A percentile compares a stretch with the other conserved stretches of the same genome.
Conservation (phyloP, 305 asterid species). For the Fraxinus albicans region DNA sequence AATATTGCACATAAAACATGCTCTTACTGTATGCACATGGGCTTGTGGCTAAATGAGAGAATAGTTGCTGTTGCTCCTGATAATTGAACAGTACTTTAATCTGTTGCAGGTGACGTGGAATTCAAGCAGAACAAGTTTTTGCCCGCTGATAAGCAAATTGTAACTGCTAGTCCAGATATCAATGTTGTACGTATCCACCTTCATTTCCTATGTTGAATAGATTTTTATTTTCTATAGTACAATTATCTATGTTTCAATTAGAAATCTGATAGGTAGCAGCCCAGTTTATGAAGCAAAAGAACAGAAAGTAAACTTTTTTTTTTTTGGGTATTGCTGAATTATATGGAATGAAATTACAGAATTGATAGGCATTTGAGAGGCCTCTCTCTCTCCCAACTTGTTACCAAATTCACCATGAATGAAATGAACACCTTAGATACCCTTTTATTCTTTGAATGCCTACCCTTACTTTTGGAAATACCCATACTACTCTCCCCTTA, state of each 20-base stretch:
- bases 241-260: not conserved
- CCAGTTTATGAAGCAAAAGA: not conserved
- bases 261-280: not conserved
- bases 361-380: not conserved
- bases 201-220: slow-evolving; percentile 2
- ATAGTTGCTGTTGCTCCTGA: not conserved
- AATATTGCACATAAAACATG: not conserved
- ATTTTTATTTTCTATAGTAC: not conserved
- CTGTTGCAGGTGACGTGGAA: slow-evolving; percentile 86
- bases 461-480: not conserved
- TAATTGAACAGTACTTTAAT: not conserved
- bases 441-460: not conserved
- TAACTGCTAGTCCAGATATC: slow-evolving; percentile 90
- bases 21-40: not conserved
- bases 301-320: not conserved
- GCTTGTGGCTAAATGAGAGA: not conserved
- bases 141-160: slow-evolving; percentile 86
- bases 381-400: not conserved
- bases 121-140: slow-evolving; percentile 93
- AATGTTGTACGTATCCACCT: slow-evolving; percentile 52
- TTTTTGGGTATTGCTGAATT: not conserved
- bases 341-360: not conserved
- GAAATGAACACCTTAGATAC: not conserved
- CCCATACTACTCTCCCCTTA: not conserved
- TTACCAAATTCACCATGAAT: not conserved